These are phyloP conservation scores for Cercospora nicotianae DNA, from an alignment of 2,329 filamentous ascomycete genomes.

Conservation along the genomic window DNA sequence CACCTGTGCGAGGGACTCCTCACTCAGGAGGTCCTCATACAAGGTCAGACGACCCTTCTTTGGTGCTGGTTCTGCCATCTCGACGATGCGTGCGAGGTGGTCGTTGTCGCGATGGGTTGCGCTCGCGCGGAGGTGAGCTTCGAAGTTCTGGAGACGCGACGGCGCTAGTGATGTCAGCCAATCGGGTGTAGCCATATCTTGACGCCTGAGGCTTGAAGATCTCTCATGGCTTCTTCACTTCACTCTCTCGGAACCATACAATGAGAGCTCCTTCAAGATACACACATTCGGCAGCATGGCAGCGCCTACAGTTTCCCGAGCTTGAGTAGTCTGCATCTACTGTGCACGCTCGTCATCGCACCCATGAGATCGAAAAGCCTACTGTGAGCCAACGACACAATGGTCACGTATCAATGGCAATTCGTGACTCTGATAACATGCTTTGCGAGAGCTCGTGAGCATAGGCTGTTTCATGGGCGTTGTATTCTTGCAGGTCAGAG, in stretches of 20 bases:
- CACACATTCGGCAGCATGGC: not conserved
- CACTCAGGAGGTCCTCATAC: constrained; percentile 79
- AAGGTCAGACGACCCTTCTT: constrained; percentile 33
- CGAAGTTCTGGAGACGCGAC: not conserved
- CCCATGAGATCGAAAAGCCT: not conserved
- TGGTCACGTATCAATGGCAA: not conserved
- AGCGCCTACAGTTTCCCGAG: not conserved
- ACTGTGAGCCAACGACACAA: not conserved
- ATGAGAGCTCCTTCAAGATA: not conserved
- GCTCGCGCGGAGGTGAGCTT: not conserved
- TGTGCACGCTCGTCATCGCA: not conserved
- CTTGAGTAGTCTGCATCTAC: not conserved
- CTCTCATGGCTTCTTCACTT: not conserved
- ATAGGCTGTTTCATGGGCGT: not conserved
- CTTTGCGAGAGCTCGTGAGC: not conserved
- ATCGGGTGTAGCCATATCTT: not conserved
- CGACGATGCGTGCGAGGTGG: not conserved
- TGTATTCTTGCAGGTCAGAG: not conserved
- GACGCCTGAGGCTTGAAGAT: not conserved
- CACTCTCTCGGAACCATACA: not conserved
- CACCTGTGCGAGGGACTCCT: constrained; percentile 61
- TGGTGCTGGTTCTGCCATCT: constrained; percentile 31
- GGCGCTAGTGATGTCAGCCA: not conserved
- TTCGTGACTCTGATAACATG: not conserved
- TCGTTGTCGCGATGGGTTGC: not conserved